Evolutionary conservation across 108 stramenopile genomes (phyloP).

Genomic region (Nitzschia sp.): DNA sequence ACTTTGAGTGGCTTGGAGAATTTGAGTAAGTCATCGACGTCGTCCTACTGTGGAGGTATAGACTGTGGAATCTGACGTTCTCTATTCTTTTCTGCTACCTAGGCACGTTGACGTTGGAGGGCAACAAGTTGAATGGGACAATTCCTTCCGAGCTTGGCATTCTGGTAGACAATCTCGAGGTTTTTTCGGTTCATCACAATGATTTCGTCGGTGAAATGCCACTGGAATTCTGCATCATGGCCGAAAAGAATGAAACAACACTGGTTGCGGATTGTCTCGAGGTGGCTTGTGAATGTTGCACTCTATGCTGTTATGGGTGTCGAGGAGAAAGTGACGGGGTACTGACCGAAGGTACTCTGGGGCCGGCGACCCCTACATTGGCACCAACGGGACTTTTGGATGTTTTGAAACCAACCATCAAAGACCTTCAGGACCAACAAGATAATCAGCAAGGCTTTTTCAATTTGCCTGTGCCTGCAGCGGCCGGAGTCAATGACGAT

Average conservation of each 20-base stretch:
- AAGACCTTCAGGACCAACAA: neutral
- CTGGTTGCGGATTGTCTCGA: constrained; percentile 38
- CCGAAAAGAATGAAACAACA: neutral
- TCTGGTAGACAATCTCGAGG: constrained; percentile 7
- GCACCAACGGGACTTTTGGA: neutral
- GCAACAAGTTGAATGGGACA: constrained; percentile 30
- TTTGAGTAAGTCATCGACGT: constrained; percentile 5
- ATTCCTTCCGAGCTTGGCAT: constrained; percentile 24
- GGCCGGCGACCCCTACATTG: neutral
- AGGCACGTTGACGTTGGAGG: constrained; percentile 23
- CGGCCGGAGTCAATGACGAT: neutral
- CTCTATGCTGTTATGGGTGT: constrained; percentile 18
- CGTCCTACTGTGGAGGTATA: too few species aligned
- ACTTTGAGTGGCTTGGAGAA: neutral
- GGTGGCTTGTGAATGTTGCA: constrained; percentile 36
- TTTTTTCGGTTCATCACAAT: constrained; percentile 18
- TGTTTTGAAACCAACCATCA: neutral
- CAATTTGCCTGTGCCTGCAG: neutral
- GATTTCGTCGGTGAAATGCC: constrained; percentile 33
- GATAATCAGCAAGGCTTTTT: neutral
- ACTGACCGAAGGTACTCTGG: neutral
- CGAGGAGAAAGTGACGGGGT: constrained; percentile 2
- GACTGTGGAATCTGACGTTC: neutral
- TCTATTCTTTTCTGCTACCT: too few species aligned
- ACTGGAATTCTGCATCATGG: constrained; percentile 15